A percentile compares a stretch with the other conserved stretches of the same genome.
phyloP scores from a whole-genome alignment of 441 rosid species.

The Cnidoscolus chayamansa region DNA sequence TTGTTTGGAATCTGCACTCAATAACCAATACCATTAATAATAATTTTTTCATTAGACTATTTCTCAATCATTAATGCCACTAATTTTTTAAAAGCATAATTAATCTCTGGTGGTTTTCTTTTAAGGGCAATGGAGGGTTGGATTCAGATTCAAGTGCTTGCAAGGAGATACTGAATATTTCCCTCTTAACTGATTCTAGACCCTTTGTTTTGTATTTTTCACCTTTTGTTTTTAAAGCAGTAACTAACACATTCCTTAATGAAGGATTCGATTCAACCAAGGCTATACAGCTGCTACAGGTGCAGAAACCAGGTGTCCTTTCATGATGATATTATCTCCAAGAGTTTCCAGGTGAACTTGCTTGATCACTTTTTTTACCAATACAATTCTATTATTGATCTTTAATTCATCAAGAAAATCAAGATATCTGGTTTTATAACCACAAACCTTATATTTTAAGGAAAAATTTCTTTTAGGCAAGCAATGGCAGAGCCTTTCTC shows the following conservation, averaged over 20 bases:
- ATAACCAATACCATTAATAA: too few species aligned
- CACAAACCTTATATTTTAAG: background rate
- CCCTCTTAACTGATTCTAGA: background rate
- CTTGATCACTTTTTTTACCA: too few species aligned
- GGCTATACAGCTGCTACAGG: slow-evolving; percentile 44
- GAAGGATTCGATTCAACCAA: slow-evolving; percentile 34
- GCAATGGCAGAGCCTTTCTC: slow-evolving; percentile 53
- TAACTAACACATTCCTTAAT: slow-evolving; percentile 21
- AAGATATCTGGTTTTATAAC: too few species aligned
- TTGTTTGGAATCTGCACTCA: too few species aligned
- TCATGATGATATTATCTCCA: slow-evolving; percentile 48
- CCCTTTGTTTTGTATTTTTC: too few species aligned
- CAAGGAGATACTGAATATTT: background rate
- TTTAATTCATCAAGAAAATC: too few species aligned
- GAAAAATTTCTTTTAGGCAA: slow-evolving; percentile 31
- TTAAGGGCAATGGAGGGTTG: background rate
- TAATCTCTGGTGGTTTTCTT: background rate
- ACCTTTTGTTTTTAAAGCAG: too few species aligned
- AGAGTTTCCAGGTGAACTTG: slow-evolving; percentile 43
- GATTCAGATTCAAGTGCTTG: background rate
- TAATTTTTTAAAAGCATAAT: background rate
- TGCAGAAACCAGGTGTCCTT: slow-evolving; percentile 44
- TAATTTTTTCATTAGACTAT: background rate
- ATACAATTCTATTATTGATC: too few species aligned
- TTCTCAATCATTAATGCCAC: background rate